Percentiles rank a stretch among this genome's conserved stretches.
Evolutionary conservation across 2,329 filamentous ascomycete species (phyloP).

Genomic region (Apiospora hydei): DNA sequence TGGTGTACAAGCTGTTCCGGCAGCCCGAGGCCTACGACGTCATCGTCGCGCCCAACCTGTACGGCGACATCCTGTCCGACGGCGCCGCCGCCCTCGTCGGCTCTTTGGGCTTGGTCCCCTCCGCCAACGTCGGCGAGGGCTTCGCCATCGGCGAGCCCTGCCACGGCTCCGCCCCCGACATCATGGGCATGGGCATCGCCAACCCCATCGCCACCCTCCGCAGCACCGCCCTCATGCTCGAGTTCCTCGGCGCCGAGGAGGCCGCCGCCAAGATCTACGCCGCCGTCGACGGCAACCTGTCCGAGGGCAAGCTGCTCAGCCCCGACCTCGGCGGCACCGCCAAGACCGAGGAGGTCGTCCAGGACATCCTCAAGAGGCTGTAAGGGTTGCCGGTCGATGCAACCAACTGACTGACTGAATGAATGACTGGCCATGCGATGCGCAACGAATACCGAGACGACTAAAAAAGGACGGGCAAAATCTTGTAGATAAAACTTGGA

Average conservation of each 20-base stretch:
- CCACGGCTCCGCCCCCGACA: slow-evolving; percentile 95
- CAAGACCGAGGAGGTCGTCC: slow-evolving; percentile 83
- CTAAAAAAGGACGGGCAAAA: background rate
- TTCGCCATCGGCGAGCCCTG: slow-evolving; percentile 99
- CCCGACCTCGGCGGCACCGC: slow-evolving; percentile 91
- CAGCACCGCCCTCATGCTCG: slow-evolving; percentile 92
- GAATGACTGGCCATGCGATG: background rate
- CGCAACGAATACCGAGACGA: background rate
- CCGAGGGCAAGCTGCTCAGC: slow-evolving; percentile 81
- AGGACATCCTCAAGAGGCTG: slow-evolving; percentile 84
- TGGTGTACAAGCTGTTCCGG: slow-evolving; percentile 99
- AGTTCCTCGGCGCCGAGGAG: slow-evolving; percentile 87
- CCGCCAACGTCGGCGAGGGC: slow-evolving; percentile 90
- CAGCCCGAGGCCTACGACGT: slow-evolving; percentile 96
- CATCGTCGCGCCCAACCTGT: slow-evolving; percentile 96
- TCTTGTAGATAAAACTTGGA: background rate
- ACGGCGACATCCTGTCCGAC: slow-evolving; percentile 96
- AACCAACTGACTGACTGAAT: background rate
- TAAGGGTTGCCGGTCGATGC: slow-evolving; percentile 49
- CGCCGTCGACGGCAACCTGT: slow-evolving; percentile 89
- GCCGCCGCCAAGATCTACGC: slow-evolving; percentile 90
- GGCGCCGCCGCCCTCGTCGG: slow-evolving; percentile 94
- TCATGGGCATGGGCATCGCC: slow-evolving; percentile 89
- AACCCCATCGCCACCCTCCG: slow-evolving; percentile 96
- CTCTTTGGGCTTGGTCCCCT: slow-evolving; percentile 89